Conservation (phyloP, 139 green algal genomes). For the Chlorella sorokiniana region DNA sequence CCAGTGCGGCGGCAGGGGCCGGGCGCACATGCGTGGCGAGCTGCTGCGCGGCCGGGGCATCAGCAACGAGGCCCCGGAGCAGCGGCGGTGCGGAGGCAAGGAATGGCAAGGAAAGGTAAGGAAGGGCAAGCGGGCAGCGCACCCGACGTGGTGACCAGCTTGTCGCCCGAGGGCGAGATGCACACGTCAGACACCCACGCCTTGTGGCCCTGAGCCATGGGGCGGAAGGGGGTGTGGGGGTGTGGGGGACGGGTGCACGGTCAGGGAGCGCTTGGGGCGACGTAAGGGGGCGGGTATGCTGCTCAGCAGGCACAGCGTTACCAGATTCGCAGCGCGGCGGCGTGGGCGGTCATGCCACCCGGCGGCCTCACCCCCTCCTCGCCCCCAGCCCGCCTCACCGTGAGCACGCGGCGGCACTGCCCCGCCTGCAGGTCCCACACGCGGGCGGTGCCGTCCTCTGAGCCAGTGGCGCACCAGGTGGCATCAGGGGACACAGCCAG, state of each 20-base stretch:
- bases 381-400: no score
- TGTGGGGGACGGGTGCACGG: no score
- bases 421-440: slow-evolving; percentile 64
- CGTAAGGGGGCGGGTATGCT: no score
- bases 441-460: slow-evolving; percentile 63
- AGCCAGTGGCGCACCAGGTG: slow-evolving; percentile 54
- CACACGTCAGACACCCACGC: slow-evolving; percentile 69
- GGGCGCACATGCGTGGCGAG: no score
- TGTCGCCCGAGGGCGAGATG: slow-evolving; percentile 41
- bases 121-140: not conserved
- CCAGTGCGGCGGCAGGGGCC: no score
- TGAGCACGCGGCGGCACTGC: slow-evolving; percentile 42
- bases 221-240: not conserved
- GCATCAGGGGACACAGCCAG: slow-evolving; percentile 56
- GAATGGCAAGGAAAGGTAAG: not conserved
- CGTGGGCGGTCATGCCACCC: not conserved
- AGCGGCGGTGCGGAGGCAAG: no score
- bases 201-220: slow-evolving; percentile 50
- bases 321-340: no score
- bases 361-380: not conserved
- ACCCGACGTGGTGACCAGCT: slow-evolving; percentile 58
- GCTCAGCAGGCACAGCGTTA: no score
- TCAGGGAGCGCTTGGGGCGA: no score
- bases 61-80: no score
- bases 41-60: no score